phyloP scores from a whole-genome alignment of 371 early-diverging fungal genomes.

The Homolaphlyctis polyrhiza region DNA sequence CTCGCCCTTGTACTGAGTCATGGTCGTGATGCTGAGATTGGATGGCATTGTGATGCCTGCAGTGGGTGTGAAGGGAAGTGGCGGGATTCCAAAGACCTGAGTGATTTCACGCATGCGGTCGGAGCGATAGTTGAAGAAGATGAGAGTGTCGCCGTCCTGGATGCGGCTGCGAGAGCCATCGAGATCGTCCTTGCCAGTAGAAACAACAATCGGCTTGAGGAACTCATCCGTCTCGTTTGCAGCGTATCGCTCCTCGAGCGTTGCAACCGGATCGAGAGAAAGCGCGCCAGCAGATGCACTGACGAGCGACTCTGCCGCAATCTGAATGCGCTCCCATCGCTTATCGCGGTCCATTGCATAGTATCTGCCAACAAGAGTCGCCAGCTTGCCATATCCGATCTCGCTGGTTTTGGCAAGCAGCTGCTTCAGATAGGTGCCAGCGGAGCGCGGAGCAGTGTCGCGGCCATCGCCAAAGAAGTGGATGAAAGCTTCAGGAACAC shows the following conservation, averaged over 20 bases:
- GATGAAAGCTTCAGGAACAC: constrained; percentile 83
- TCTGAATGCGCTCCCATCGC: constrained; percentile 96
- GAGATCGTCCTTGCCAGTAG: constrained; percentile 2
- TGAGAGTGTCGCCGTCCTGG: constrained; percentile 45
- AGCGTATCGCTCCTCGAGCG: constrained; percentile 79
- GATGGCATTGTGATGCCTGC: not conserved
- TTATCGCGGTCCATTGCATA: constrained; percentile 99
- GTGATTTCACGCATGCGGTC: constrained; percentile 99
- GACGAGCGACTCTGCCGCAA: constrained; percentile 88
- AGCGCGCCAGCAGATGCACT: constrained; percentile 69
- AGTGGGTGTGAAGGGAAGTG: constrained; percentile 67
- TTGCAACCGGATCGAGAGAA: constrained; percentile 30
- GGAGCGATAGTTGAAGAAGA: constrained; percentile 67
- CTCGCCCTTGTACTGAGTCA: constrained; percentile 98
- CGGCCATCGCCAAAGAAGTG: constrained; percentile 99
- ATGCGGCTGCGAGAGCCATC: constrained; percentile 67
- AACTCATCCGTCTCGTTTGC: constrained; percentile 95
- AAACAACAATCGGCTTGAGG: constrained; percentile 92
- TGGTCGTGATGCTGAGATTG: constrained; percentile 66
- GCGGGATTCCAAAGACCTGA: constrained; percentile 80
- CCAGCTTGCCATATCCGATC: constrained; percentile 79
- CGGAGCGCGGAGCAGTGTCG: constrained; percentile 93
- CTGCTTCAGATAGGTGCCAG: constrained; percentile 54
- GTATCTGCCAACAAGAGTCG: constrained; percentile 95
- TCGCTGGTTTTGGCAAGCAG: constrained; percentile 55